A percentile compares a stretch with the other conserved stretches of the same genome.
Conservation (phyloP, 192 early-diverging fungal species). For the Dissophora globulifera region DNA sequence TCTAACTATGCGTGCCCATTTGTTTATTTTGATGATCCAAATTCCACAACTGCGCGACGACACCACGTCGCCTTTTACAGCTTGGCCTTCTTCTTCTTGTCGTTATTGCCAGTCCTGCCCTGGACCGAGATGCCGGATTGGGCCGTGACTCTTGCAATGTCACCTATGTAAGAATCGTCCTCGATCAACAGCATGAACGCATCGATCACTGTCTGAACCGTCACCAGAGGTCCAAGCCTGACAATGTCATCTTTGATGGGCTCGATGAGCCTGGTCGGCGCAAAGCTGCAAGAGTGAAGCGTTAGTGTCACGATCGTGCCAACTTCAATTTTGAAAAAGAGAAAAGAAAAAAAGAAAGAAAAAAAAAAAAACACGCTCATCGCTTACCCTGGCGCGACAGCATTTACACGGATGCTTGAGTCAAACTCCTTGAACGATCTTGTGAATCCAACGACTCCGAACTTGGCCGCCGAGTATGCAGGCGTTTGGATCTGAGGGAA, state of each 20-base stretch:
- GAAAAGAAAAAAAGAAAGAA: background rate
- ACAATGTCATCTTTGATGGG: constrained; percentile 49
- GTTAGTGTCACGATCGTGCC: no score
- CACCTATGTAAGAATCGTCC: constrained; percentile 64
- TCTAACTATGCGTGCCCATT: no score
- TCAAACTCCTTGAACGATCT: constrained; percentile 57
- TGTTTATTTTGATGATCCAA: no score
- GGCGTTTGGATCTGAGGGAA: constrained; percentile 66
- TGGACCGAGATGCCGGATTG: constrained; percentile 32
- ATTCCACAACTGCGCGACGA: no score
- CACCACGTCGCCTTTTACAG: constrained; percentile 10
- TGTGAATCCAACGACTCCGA: constrained; percentile 74
- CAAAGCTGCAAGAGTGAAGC: constrained; percentile 31
- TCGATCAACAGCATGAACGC: constrained; percentile 70
- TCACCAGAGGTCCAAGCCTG: constrained; percentile 30
- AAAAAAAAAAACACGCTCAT: background rate
- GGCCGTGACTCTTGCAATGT: constrained; percentile 47
- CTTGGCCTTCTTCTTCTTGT: constrained; percentile 32
- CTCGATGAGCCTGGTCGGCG: constrained; percentile 62
- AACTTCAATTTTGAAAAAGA: no score
- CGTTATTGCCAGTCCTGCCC: constrained; percentile 8
- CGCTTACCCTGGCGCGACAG: constrained; percentile 63
- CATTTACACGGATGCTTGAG: constrained; percentile 69
- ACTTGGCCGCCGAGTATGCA: constrained; percentile 82
- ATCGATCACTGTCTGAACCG: constrained; percentile 62